phyloP scores from a whole-genome alignment of 345 rosid genomes.

The Ceriops zippeliana region DNA sequence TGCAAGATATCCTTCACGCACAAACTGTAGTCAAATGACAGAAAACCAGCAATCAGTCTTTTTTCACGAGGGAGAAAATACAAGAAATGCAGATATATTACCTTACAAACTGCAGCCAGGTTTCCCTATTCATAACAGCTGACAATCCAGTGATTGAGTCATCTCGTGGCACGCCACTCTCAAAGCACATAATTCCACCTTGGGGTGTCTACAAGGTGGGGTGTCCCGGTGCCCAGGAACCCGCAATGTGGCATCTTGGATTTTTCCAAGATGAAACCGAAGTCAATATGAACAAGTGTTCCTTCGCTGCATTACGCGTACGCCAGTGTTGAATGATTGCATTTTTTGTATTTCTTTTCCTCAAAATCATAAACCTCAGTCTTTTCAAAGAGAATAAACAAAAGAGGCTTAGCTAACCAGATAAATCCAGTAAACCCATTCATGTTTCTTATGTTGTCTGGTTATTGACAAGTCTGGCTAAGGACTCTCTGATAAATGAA shows the following conservation, averaged over 20 bases:
- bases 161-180: constrained; percentile 94
- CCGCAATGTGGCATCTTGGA: too few relatives aligned
- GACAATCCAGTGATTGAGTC: constrained; percentile 92
- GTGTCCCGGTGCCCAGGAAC: too few relatives aligned
- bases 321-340: not conserved
- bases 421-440: not conserved
- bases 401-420: not conserved
- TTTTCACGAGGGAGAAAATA: not conserved
- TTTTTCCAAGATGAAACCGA: constrained; percentile 82
- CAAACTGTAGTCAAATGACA: constrained; percentile 38
- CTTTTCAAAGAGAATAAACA: not conserved
- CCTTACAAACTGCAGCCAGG: constrained; percentile 81
- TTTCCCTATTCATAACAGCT: constrained; percentile 86
- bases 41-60: not conserved
- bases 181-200: constrained; percentile 94
- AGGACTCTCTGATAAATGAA: too few relatives aligned
- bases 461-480: not conserved
- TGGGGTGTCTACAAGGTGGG: constrained; percentile 45
- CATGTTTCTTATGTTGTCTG: not conserved
- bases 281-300: constrained; percentile 96
- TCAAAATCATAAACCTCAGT: not conserved
- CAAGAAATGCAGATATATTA: constrained; percentile 15
- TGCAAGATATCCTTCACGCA: constrained; percentile 88
- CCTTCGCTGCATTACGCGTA: constrained; percentile 55
- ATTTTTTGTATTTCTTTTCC: not conserved